phyloP scores from a whole-genome alignment of 2,329 filamentous ascomycete genomes.

The Ceratocystis smalleyi region DNA sequence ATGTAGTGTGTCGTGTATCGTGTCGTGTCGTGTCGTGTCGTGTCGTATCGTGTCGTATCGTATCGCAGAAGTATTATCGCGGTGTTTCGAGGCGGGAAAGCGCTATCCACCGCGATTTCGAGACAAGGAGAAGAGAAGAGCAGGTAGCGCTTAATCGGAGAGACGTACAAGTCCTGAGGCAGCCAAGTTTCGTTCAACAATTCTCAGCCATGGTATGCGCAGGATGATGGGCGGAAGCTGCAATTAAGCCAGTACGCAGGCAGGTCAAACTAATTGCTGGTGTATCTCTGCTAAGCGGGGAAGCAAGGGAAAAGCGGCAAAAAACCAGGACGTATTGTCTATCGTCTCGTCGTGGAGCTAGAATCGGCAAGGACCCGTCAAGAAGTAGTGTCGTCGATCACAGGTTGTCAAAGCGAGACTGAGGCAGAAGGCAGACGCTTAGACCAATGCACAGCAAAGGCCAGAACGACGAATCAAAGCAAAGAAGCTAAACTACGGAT shows the following conservation, averaged over 20 bases:
- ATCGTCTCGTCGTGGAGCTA: neutral
- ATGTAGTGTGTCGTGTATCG: no score
- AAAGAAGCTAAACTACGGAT: neutral
- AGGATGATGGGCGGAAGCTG: neutral
- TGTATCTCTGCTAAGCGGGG: no score
- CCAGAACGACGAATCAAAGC: neutral
- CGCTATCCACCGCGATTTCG: no score
- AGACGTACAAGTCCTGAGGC: neutral
- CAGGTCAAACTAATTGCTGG: neutral
- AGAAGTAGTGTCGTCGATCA: neutral
- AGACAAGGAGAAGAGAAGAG: neutral
- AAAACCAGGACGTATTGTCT: neutral
- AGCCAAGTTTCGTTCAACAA: slow-evolving; percentile 1
- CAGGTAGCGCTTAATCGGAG: neutral
- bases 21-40: no score
- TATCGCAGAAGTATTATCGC: neutral
- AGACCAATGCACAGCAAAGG: neutral
- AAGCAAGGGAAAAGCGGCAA: neutral
- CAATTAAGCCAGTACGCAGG: neutral
- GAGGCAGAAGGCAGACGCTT: neutral
- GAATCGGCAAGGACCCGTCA: neutral
- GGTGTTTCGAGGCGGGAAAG: no score
- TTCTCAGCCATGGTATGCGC: neutral
- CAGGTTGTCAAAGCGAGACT: neutral
- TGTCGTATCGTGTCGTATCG: no score